Percentiles rank a stretch among this genome's conserved stretches.
Conservation (phyloP, 2,329 filamentous ascomycete genomes). For the Fusarium dlaminii region DNA sequence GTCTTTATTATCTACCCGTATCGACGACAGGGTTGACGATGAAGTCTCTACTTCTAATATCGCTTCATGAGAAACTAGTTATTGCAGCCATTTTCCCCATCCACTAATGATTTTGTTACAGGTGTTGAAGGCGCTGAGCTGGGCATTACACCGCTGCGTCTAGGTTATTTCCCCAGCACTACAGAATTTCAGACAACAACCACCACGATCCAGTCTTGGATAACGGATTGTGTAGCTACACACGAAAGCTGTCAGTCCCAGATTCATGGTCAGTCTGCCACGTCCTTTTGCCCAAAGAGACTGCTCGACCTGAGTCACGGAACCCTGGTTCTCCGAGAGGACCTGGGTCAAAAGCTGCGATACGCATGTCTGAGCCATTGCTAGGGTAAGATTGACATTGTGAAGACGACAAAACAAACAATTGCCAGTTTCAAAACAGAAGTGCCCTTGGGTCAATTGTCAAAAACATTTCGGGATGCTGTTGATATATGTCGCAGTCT, state of each 20-base stretch:
- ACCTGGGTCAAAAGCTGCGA: accelerated
- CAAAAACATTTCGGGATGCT: background rate
- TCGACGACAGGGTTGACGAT: background rate
- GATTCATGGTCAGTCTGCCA: too few relatives aligned
- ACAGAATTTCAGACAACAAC: background rate
- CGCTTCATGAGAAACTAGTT: accelerated
- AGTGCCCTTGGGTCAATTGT: accelerated
- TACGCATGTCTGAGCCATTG: background rate
- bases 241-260: background rate
- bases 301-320: background rate
- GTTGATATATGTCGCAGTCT: background rate
- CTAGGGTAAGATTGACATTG: background rate
- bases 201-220: background rate
- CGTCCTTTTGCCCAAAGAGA: background rate
- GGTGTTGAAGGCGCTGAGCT: background rate
- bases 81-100: accelerated
- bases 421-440: accelerated
- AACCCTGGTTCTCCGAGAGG: background rate
- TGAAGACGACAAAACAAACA: background rate
- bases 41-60: background rate
- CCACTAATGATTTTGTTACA: background rate
- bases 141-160: accelerated
- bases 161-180: background rate
- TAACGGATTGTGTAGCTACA: background rate
- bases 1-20: background rate